A percentile compares a stretch with the other conserved stretches of the same genome.
phyloP scores from a whole-genome alignment of 192 early-diverging fungal species.

The Geranomyces michiganensis region DNA sequence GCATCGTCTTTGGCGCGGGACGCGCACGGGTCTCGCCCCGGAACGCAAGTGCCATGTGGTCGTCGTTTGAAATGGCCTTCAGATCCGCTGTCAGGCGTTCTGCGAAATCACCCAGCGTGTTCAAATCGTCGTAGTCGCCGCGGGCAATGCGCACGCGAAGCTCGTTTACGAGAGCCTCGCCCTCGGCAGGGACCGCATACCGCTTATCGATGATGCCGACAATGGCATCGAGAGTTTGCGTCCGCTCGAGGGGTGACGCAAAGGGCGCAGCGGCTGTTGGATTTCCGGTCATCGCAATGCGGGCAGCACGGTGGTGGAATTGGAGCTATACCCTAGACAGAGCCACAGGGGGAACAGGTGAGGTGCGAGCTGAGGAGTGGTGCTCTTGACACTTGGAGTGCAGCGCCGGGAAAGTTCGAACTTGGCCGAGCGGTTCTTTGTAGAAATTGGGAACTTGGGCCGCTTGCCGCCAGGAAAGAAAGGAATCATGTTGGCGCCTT shows the following conservation, averaged over 20 bases:
- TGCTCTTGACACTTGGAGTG: no score
- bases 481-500: no score
- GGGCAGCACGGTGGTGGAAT: no score
- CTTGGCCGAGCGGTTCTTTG: no score
- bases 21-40: conserved; percentile 2
- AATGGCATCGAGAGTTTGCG: neutral
- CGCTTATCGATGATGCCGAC: conserved; percentile 2
- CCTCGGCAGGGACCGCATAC: conserved; percentile 1
- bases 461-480: no score
- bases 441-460: no score
- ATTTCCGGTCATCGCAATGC: no score
- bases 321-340: no score
- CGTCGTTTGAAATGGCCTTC: neutral
- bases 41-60: neutral
- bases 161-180: neutral
- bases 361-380: no score
- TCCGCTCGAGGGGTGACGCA: neutral
- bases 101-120: neutral
- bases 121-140: neutral
- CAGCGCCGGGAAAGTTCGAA: no score
- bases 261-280: no score
- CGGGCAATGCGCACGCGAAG: neutral
- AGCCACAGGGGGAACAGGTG: no score
- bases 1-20: conserved; percentile 1
- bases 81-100: neutral